Evolutionary conservation across 768 basidiomycete species (phyloP).

Genomic region (Sarcodon sp.): DNA sequence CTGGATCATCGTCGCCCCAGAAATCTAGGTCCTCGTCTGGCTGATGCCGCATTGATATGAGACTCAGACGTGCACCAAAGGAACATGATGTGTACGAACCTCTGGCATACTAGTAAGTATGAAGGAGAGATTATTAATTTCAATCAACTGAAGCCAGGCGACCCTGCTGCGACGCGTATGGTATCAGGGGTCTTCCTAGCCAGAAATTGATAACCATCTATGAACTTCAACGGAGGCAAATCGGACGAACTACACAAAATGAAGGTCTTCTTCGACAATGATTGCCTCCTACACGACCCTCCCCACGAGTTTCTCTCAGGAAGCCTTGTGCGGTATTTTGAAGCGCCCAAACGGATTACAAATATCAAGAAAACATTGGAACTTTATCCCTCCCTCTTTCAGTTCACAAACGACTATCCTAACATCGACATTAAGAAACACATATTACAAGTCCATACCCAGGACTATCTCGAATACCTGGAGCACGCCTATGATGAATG

Average conservation of each 20-base stretch:
- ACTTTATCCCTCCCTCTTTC: conserved; percentile 1
- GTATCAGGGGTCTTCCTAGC: too few relatives aligned
- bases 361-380: conserved; percentile 12
- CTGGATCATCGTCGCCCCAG: too few relatives aligned
- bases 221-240: neutral
- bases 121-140: too few relatives aligned
- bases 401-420: conserved; percentile 3
- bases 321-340: conserved; percentile 13
- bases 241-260: conserved; percentile 2
- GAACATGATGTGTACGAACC: too few relatives aligned
- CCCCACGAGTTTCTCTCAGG: conserved; percentile 18
- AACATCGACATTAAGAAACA: conserved; percentile 3
- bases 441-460: conserved; percentile 13
- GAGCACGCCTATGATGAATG: conserved; percentile 15
- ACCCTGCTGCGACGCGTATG: too few relatives aligned
- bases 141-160: too few relatives aligned
- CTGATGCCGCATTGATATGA: too few relatives aligned
- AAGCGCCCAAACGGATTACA: conserved; percentile 15
- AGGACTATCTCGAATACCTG: conserved; percentile 15
- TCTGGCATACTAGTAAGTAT: too few relatives aligned
- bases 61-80: too few relatives aligned
- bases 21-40: too few relatives aligned
- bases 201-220: too few relatives aligned
- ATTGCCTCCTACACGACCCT: conserved; percentile 16
- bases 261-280: conserved; percentile 11